These are phyloP conservation scores for Rhodotorula taiwanensis DNA, from an alignment of 768 basidiomycete species.

Conservation along the genomic window DNA sequence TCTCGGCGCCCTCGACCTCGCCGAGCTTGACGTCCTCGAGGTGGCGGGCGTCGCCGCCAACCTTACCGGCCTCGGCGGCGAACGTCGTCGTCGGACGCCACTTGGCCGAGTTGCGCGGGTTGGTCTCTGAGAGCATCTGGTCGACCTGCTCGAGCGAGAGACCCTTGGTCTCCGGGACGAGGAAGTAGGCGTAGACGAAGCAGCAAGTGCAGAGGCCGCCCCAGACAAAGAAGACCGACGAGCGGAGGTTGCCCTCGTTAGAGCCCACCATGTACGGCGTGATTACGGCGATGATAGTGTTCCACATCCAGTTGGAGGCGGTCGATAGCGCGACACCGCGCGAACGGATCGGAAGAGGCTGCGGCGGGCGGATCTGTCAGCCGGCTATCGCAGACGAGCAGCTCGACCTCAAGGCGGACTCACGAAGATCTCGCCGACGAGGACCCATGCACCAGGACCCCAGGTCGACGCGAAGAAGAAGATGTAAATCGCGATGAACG, in stretches of 20 bases:
- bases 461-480: conserved; percentile 53
- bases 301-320: conserved; percentile 72
- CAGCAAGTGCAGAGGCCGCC: conserved; percentile 56
- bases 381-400: too few relatives aligned
- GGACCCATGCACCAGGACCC: conserved; percentile 47
- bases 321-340: conserved; percentile 74
- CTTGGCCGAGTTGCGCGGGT: not conserved
- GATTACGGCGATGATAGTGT: conserved; percentile 60
- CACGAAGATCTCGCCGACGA: conserved; percentile 64
- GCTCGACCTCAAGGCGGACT: too few relatives aligned
- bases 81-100: not conserved
- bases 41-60: not conserved
- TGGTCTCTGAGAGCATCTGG: conserved; percentile 37
- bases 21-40: not conserved
- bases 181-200: conserved; percentile 68
- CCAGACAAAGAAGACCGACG: conserved; percentile 65
- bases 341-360: conserved; percentile 68
- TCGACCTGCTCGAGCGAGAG: conserved; percentile 80
- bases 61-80: not conserved
- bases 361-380: too few relatives aligned
- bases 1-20: too few relatives aligned
- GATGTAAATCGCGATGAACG: conserved; percentile 44
- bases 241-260: conserved; percentile 39
- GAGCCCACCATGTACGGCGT: conserved; percentile 47
- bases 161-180: conserved; percentile 51